A percentile compares a stretch with the other conserved stretches of the same genome.
Conservation (phyloP, 2,329 filamentous ascomycete genomes). For the Tolypocladium paradoxum region DNA sequence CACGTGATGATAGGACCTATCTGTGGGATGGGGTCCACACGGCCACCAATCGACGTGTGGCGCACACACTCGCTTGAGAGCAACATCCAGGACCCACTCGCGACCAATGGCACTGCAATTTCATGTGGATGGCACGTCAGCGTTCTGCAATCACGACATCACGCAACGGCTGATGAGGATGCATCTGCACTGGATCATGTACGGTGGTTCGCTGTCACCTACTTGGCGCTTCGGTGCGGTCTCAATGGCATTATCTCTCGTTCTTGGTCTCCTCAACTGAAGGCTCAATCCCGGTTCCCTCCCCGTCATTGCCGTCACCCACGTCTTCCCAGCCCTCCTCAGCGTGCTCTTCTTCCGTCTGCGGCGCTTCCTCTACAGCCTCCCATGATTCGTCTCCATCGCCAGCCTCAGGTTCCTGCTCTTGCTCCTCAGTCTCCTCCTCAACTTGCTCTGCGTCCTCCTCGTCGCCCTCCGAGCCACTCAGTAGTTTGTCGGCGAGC, state of each 20-base stretch:
- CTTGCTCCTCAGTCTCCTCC: no score
- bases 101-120: neutral
- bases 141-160: neutral
- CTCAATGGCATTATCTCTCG: neutral
- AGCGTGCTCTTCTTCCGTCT: no score
- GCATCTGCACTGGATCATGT: neutral
- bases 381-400: no score
- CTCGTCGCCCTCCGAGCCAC: no score
- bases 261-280: neutral
- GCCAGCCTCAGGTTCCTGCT: no score
- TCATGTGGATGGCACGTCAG: no score
- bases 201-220: neutral
- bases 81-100: neutral
- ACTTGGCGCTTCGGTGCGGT: neutral
- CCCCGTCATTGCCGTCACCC: no score
- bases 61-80: neutral
- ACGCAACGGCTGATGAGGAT: neutral
- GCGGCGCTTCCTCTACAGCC: no score
- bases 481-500: no score
- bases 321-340: no score
- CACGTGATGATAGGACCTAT: slow-evolving; percentile 24
- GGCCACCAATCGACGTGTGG: neutral
- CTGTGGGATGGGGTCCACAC: neutral
- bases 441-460: no score
- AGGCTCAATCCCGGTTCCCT: no score